Conservation (phyloP, 2,329 filamentous ascomycete species). For the Calcarisporium arbuscula region DNA sequence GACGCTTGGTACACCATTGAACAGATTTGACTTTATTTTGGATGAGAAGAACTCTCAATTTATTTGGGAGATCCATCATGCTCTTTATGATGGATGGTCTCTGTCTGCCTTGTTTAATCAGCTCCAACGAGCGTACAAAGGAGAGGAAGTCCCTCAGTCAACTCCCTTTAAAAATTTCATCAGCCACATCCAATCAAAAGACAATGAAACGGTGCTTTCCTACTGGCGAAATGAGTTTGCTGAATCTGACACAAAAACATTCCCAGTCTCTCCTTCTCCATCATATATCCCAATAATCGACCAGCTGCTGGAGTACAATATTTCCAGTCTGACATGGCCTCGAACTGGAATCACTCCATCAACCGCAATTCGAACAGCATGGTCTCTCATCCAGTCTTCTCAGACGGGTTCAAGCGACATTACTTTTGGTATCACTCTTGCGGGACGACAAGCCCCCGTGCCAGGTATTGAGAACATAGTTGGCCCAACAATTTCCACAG, state of each 20-base stretch:
- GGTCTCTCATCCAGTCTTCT: not conserved
- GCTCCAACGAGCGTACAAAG: not conserved
- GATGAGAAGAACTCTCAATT: constrained; percentile 1
- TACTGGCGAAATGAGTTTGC: not conserved
- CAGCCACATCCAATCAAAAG: not conserved
- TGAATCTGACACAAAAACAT: not conserved
- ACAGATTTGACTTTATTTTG: constrained; percentile 4
- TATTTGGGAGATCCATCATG: constrained; percentile 1
- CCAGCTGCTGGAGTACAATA: not conserved
- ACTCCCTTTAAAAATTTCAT: not conserved
- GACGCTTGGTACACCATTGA: constrained; percentile 5
- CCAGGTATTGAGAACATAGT: not conserved
- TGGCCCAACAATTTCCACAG: not conserved
- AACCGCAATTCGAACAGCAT: not conserved
- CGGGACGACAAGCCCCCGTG: not conserved
- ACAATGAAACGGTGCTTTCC: not conserved
- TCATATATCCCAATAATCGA: not conserved
- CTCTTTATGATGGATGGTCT: constrained; percentile 1
- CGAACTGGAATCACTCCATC: not conserved
- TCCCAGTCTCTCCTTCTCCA: not conserved
- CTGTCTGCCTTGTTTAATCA: not conserved
- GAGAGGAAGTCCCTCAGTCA: not conserved
- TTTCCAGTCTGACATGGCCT: too few species aligned
- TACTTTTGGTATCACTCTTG: not conserved
- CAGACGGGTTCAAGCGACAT: not conserved